Percentiles rank a stretch among this genome's conserved stretches.
These are phyloP conservation scores for Xylaria sp. DNA, from an alignment of 2,329 filamentous ascomycete genomes.

Conservation along the genomic window DNA sequence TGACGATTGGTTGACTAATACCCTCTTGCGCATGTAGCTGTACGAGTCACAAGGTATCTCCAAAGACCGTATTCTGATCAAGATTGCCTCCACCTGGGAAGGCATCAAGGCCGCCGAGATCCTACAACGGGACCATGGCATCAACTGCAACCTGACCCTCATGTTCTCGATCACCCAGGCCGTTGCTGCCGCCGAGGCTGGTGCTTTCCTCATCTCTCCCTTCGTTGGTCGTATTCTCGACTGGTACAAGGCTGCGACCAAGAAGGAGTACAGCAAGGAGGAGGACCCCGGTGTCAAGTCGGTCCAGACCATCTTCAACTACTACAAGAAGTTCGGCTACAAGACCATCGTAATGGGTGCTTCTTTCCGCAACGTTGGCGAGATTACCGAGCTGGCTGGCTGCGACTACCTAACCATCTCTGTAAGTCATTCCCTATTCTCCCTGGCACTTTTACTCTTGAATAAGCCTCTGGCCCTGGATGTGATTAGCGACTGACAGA, in stretches of 20 bases:
- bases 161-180: conserved; percentile 98
- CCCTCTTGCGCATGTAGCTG: conserved; percentile 66
- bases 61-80: conserved; percentile 97
- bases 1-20: conserved; percentile 24
- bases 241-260: conserved; percentile 97
- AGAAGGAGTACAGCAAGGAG: conserved; percentile 90
- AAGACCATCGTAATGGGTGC: conserved; percentile 99
- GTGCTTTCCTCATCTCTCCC: conserved; percentile 97
- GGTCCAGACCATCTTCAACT: conserved; percentile 96
- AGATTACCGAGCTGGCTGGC: conserved; percentile 98
- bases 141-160: conserved; percentile 99
- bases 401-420: conserved; percentile 99
- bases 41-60: conserved; percentile 92
- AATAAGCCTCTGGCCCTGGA: background rate
- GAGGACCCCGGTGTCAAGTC: conserved; percentile 97
- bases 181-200: conserved; percentile 94
- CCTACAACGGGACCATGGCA: conserved; percentile 92
- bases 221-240: conserved; percentile 99
- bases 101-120: conserved; percentile 99
- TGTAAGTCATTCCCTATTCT: conserved; percentile 61
- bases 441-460: background rate
- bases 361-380: conserved; percentile 94
- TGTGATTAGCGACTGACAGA: conserved; percentile 24
- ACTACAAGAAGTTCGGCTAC: conserved; percentile 99
- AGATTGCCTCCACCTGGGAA: conserved; percentile 99